Percentiles rank a stretch among this genome's conserved stretches.
phyloP scores from a whole-genome alignment of 345 rosid species.

The Salix udensis region DNA sequence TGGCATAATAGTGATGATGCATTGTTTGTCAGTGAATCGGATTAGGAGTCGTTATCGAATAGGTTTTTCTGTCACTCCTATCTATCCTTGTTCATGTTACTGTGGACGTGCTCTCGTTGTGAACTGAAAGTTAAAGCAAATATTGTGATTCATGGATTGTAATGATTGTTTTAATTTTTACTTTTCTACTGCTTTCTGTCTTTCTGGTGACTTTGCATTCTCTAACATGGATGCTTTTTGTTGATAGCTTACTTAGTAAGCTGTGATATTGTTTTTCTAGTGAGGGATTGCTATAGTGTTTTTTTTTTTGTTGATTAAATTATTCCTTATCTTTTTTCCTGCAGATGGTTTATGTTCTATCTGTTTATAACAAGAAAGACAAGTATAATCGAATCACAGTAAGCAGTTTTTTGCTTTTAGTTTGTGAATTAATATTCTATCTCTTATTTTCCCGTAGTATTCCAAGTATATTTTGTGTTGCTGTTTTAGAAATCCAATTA shows the following conservation, averaged over 20 bases:
- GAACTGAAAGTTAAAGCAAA: neutral
- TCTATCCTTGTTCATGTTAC: neutral
- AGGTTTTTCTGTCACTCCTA: neutral
- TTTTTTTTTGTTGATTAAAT: neutral
- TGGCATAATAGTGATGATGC: neutral
- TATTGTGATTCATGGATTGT: neutral
- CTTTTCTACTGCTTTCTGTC: neutral
- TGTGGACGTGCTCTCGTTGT: neutral
- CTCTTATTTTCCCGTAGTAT: neutral
- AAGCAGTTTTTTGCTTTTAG: constrained; percentile 27
- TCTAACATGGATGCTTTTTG: neutral
- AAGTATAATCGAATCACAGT: constrained; percentile 84
- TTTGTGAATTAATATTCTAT: neutral
- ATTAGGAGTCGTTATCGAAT: neutral
- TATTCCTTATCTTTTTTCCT: constrained; percentile 8
- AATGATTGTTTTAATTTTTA: neutral
- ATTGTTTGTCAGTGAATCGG: neutral
- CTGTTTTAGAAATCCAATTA: neutral
- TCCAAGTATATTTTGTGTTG: neutral
- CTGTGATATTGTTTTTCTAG: neutral
- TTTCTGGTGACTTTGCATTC: neutral
- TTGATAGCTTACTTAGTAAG: neutral
- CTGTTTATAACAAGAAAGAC: constrained; percentile 90
- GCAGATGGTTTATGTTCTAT: constrained; percentile 98
- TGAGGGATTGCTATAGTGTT: neutral